Percentiles rank a stretch among this genome's conserved stretches.
Evolutionary conservation across 164 flowering plant genomes (phyloP).

Genomic region (Dillenia turbinata): DNA sequence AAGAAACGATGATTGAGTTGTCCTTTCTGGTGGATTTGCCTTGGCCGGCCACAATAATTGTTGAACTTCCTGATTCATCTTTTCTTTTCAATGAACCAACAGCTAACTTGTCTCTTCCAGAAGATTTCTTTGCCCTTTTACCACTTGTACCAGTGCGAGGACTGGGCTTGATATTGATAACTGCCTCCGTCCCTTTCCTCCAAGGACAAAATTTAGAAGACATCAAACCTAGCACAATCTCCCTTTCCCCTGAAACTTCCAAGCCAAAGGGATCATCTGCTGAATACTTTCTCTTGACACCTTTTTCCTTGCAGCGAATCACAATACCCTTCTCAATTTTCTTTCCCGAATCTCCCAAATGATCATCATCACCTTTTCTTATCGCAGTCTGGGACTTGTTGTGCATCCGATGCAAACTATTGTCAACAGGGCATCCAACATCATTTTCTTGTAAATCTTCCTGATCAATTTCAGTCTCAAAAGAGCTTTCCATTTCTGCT

Average conservation of each 20-base stretch:
- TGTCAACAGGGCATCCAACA: background rate
- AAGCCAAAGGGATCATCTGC: constrained; percentile 4
- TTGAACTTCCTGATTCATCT: constrained; percentile 2
- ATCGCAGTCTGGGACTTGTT: background rate
- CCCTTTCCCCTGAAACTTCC: constrained; percentile 11
- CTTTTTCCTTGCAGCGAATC: constrained; percentile 3
- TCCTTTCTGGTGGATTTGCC: background rate
- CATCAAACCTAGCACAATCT: constrained; percentile 42
- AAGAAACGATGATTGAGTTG: constrained; percentile 5
- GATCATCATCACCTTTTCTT: constrained; percentile 2
- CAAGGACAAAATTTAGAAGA: constrained; percentile 48
- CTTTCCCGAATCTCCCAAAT: background rate
- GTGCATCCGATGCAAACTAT: background rate
- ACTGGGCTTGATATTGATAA: constrained; percentile 3
- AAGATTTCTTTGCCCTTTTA: constrained; percentile 21
- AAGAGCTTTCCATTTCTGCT: background rate
- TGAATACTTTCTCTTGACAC: constrained; percentile 8
- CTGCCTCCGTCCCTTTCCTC: constrained; percentile 26
- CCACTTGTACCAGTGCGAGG: constrained; percentile 2
- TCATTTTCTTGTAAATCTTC: constrained; percentile 3
- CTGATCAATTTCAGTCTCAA: constrained; percentile 2
- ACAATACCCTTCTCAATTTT: constrained; percentile 1
- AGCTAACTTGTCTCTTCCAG: background rate
- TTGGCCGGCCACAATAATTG: constrained; percentile 5
- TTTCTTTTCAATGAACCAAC: constrained; percentile 11